Evolutionary conservation across 1,284 basidiomycete genomes (phyloP).

Genomic region (Chalciporus piperatoides): DNA sequence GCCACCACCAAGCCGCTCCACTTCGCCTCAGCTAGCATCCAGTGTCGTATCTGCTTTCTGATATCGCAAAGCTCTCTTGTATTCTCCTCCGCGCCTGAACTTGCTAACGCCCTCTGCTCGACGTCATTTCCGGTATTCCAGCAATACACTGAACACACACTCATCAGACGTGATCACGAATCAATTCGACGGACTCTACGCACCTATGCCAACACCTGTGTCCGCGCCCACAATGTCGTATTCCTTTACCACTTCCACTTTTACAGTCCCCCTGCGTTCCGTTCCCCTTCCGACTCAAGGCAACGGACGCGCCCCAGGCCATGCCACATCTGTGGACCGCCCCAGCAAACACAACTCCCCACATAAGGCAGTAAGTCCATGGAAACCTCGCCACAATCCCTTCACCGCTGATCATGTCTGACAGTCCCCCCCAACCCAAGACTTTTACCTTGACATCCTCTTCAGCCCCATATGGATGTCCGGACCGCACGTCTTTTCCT

Average conservation of each 20-base stretch:
- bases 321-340: background rate
- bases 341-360: background rate
- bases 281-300: too few species aligned
- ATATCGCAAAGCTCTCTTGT: background rate
- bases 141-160: background rate
- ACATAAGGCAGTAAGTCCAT: background rate
- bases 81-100: background rate
- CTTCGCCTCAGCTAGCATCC: background rate
- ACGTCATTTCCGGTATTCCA: background rate
- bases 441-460: slow-evolving; percentile 17
- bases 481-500: slow-evolving; percentile 19
- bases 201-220: background rate
- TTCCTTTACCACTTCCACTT: background rate
- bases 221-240: background rate
- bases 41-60: background rate
- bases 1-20: background rate
- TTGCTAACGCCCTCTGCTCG: background rate
- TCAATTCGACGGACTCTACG: background rate
- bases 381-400: background rate
- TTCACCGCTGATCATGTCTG: background rate
- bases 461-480: slow-evolving; percentile 26
- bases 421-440: background rate
- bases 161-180: background rate
- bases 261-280: background rate
- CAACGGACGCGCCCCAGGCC: background rate